These are phyloP conservation scores for Auriscalpium vulgare DNA, from an alignment of 768 basidiomycete genomes.

Conservation along the genomic window DNA sequence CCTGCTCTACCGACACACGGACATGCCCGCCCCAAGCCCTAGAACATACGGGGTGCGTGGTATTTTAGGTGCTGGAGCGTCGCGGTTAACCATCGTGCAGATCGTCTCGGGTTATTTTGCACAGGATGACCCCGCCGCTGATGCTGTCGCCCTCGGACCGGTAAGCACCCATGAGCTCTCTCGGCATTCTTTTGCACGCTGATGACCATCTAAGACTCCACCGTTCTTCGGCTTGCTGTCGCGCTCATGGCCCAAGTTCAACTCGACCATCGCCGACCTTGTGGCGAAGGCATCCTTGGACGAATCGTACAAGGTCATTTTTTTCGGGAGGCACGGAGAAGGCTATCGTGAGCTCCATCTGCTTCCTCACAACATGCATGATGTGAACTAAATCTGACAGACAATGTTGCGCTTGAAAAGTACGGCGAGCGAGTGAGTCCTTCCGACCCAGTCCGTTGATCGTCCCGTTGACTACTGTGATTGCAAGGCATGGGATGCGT, in stretches of 20 bases:
- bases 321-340: slow-evolving; percentile 1
- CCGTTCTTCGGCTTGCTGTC: not conserved
- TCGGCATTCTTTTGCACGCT: not conserved
- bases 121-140: not conserved
- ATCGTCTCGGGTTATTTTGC: slow-evolving; percentile 7
- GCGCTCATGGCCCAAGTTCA: not conserved
- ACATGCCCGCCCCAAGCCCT: too few species aligned
- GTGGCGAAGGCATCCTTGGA: not conserved
- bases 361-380: not conserved
- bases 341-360: not conserved
- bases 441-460: not conserved
- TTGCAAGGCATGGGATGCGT: slow-evolving; percentile 12
- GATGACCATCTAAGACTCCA: not conserved
- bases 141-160: not conserved
- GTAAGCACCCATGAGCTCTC: not conserved
- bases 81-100: not conserved
- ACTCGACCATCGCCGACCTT: not conserved
- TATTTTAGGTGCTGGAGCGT: too few species aligned
- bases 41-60: too few species aligned
- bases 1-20: too few species aligned
- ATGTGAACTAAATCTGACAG: not conserved
- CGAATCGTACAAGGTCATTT: not conserved
- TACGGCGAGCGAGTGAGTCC: slow-evolving; percentile 7
- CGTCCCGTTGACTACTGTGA: not conserved
- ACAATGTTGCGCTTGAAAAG: slow-evolving; percentile 10